These are phyloP conservation scores for Candida anglica DNA, from an alignment of 805 yeast genomes.

Conservation along the genomic window DNA sequence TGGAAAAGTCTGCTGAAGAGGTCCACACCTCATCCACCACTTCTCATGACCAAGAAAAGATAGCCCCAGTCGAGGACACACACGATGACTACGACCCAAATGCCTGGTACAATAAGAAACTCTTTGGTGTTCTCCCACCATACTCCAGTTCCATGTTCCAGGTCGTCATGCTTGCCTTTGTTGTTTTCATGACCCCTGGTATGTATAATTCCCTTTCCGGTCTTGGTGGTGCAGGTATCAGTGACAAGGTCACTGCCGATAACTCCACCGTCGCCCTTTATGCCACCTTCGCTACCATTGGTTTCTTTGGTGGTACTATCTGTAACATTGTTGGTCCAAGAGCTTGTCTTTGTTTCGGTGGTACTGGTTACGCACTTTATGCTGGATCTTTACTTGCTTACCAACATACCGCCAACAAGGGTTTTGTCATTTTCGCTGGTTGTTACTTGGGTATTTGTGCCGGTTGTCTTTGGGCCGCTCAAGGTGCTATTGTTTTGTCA, in stretches of 20 bases:
- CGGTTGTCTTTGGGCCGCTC: conserved; percentile 55
- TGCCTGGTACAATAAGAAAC: conserved; percentile 38
- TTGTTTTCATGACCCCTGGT: conserved; percentile 49
- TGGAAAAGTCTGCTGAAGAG: too few species aligned
- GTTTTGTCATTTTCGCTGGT: conserved; percentile 53
- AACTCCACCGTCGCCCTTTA: conserved; percentile 51
- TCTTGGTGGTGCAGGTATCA: conserved; percentile 45
- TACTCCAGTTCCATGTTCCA: conserved; percentile 39
- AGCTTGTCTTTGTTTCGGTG: conserved; percentile 46
- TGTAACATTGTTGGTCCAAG: conserved; percentile 47
- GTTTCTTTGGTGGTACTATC: conserved; percentile 54
- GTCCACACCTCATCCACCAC: too few species aligned
- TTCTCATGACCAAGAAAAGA: conserved; percentile 4
- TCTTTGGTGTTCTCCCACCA: conserved; percentile 23
- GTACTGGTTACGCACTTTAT: conserved; percentile 52
- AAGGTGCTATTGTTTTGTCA: conserved; percentile 53
- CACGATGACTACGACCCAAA: conserved; percentile 1
- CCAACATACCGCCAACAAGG: conserved; percentile 42
- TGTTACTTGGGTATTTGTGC: conserved; percentile 57
- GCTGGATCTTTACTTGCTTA: conserved; percentile 49
- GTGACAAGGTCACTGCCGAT: conserved; percentile 36
- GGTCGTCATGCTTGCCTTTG: conserved; percentile 43
- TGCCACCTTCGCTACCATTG: conserved; percentile 53
- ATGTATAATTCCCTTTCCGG: conserved; percentile 51
- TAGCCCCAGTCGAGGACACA: not conserved